phyloP scores from a whole-genome alignment of 2,329 filamentous ascomycete species.

The Colletotrichum cuscutae region DNA sequence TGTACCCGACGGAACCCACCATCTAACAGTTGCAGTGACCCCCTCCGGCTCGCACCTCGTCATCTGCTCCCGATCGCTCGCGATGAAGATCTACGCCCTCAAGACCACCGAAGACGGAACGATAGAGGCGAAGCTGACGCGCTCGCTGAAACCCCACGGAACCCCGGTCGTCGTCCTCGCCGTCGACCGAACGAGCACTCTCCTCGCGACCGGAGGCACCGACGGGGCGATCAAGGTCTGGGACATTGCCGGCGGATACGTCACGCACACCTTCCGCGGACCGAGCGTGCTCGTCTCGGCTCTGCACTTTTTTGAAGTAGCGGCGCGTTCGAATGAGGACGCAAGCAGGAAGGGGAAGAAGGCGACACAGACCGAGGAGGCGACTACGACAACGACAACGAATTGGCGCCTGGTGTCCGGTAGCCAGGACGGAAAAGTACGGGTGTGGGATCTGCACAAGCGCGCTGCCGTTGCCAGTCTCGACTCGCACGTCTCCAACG shows the following conservation, averaged over 20 bases:
- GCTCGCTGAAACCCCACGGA: constrained; percentile 88
- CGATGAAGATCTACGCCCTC: constrained; percentile 90
- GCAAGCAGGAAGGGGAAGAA: constrained; percentile 54
- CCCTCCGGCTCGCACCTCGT: constrained; percentile 89
- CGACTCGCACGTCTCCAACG: constrained; percentile 94
- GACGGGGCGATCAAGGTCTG: constrained; percentile 96
- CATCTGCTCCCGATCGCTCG: constrained; percentile 92
- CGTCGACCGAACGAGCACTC: constrained; percentile 86
- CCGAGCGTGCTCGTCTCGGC: constrained; percentile 93
- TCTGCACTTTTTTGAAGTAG: constrained; percentile 87
- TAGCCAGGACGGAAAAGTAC: constrained; percentile 91
- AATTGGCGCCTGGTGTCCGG: constrained; percentile 88
- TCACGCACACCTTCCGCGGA: constrained; percentile 94
- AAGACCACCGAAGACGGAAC: constrained; percentile 65
- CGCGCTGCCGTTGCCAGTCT: constrained; percentile 79
- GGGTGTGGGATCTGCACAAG: constrained; percentile 92
- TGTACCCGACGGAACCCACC: background rate
- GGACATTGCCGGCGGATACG: constrained; percentile 90
- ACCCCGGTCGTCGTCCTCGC: constrained; percentile 90
- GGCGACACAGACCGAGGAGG: constrained; percentile 55
- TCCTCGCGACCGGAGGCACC: constrained; percentile 91
- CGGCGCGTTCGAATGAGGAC: constrained; percentile 53
- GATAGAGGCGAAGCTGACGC: constrained; percentile 74
- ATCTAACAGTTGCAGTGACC: constrained; percentile 69
- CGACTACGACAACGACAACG: constrained; percentile 52